phyloP scores from a whole-genome alignment of 805 yeast genomes.

The Candida khao-thaluensis region DNA sequence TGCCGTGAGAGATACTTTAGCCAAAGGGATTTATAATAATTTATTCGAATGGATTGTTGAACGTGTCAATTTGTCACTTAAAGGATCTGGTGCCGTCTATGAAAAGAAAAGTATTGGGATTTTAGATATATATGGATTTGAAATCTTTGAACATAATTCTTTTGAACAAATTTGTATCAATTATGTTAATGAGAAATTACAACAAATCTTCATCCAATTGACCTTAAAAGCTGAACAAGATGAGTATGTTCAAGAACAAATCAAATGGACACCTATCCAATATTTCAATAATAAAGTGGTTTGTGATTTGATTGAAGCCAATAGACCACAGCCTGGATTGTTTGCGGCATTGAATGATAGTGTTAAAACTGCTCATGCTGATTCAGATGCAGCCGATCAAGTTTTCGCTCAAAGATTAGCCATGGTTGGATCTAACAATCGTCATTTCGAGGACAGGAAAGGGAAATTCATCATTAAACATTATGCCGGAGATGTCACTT shows the following conservation, averaged over 20 bases:
- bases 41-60: slow-evolving; percentile 95
- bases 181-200: slow-evolving; percentile 92
- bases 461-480: slow-evolving; percentile 88
- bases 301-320: slow-evolving; percentile 91
- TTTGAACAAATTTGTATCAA: slow-evolving; percentile 95
- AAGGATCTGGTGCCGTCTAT: slow-evolving; percentile 33
- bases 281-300: slow-evolving; percentile 95
- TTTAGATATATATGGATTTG: slow-evolving; percentile 94
- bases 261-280: slow-evolving; percentile 96
- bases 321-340: slow-evolving; percentile 88
- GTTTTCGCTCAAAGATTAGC: slow-evolving; percentile 90
- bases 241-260: slow-evolving; percentile 91
- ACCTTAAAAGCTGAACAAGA: slow-evolving; percentile 97
- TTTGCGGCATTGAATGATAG: slow-evolving; percentile 97
- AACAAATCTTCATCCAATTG: slow-evolving; percentile 93
- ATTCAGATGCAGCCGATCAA: slow-evolving; percentile 93
- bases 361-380: slow-evolving; percentile 98
- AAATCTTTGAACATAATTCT: slow-evolving; percentile 90
- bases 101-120: slow-evolving; percentile 78
- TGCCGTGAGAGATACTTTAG: slow-evolving; percentile 92
- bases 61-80: slow-evolving; percentile 78
- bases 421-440: slow-evolving; percentile 70
- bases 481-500: slow-evolving; percentile 98
- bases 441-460: slow-evolving; percentile 86
- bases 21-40: slow-evolving; percentile 90